Base-by-base conservation (phyloP, 306 rosid genomes). In the Vigna nakashimae region DNA sequence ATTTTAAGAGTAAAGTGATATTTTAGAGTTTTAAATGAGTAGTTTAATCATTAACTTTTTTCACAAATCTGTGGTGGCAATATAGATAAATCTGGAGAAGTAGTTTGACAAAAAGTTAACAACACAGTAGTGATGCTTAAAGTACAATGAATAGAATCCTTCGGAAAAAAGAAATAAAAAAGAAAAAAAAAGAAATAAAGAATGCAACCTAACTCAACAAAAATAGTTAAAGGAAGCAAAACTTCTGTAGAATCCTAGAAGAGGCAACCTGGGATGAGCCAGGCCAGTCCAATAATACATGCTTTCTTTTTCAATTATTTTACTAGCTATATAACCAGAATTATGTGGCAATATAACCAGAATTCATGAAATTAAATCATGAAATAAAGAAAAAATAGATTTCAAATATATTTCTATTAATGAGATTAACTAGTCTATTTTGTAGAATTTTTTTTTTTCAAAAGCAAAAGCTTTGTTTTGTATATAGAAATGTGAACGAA, bases 191-290 rank as follows among this genome's bases (percentile, higher is more conserved):
- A 10, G 48, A 3, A 48, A 30, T 30, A 30, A 30, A 30, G 36
- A 78, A 13, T 1, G 4, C 2, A 53, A 15, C 48, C 36, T 77
- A 7, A 43, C 45, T 43, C 10, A 16, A 15, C 51, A 66, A 38
- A 24, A 7, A 45, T 4, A 70, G 30, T 20, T 40, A 46, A 57
- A 78, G 28, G 40, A 57, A 78, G 11, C 34, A 57, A 69, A 70
- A 18, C 3, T 48, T 69, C 6, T 28, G 6, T 57, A 34, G 55
- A 67, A 30, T 81, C 58, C 77, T 17, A 59, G 45, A 69, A 70
- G 64, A 48, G 58, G 71, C 65, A 80, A 80, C 76, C 76, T 75
- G 76, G 71, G 72, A 46, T 69, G 70, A 71, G 50, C 69, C 22
- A 60, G 71, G 59, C 4, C 30, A 38, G 73, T 40, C 57, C 71